Evolutionary conservation across 768 basidiomycete genomes (phyloP).

Genomic region (Mycena venus): DNA sequence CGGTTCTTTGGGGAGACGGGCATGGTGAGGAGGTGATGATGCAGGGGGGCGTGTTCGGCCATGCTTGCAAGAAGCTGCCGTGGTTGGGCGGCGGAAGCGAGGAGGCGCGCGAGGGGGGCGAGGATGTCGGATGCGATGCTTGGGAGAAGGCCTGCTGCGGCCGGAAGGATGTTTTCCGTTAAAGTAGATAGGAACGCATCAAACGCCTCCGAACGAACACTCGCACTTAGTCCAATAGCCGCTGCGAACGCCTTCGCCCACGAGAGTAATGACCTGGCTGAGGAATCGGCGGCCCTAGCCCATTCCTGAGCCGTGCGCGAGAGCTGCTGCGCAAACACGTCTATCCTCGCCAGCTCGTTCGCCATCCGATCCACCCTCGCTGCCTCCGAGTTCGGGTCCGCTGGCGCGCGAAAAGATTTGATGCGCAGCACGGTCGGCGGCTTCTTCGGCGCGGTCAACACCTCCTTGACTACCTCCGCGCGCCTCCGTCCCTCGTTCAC

Average conservation of each 20-base stretch:
- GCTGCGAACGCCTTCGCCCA: slow-evolving; percentile 79
- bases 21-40: slow-evolving; percentile 77
- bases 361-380: slow-evolving; percentile 68
- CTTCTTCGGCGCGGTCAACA: slow-evolving; percentile 64
- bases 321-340: slow-evolving; percentile 71
- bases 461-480: slow-evolving; percentile 84
- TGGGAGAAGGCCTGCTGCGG: slow-evolving; percentile 55
- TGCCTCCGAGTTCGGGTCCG: slow-evolving; percentile 55
- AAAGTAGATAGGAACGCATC: slow-evolving; percentile 80
- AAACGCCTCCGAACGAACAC: slow-evolving; percentile 70
- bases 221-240: slow-evolving; percentile 72
- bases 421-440: slow-evolving; percentile 45
- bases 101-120: slow-evolving; percentile 68
- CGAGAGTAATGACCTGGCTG: slow-evolving; percentile 62
- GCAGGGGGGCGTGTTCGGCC: slow-evolving; percentile 80
- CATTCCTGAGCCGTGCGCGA: slow-evolving; percentile 75
- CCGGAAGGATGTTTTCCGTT: slow-evolving; percentile 63
- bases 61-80: slow-evolving; percentile 78
- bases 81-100: slow-evolving; percentile 73
- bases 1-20: slow-evolving; percentile 73
- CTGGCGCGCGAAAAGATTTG: slow-evolving; percentile 34
- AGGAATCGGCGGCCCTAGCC: slow-evolving; percentile 64
- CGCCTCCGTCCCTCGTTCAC: slow-evolving; percentile 86
- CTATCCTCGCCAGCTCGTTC: slow-evolving; percentile 67
- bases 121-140: slow-evolving; percentile 51